Evolutionary conservation across 176 grass and related monocot species (phyloP), one percentile per base, ranked within the genome.

Genomic region (Zoysia pacifica): DNA sequence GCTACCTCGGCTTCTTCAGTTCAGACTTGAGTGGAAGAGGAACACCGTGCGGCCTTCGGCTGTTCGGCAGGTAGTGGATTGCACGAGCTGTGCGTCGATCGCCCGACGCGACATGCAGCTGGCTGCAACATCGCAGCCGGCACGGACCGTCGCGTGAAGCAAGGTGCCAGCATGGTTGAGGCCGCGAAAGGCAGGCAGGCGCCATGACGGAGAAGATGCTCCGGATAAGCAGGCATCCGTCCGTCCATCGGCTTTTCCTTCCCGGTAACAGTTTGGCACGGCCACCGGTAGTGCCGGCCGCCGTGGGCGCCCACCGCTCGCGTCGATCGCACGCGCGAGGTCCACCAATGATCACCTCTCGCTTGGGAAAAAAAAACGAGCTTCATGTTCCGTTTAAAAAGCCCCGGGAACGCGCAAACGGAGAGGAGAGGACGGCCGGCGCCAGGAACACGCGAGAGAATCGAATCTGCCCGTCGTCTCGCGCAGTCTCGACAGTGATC

Each of bases 271-370:
- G 54, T 58, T n/a, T 11, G 46, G 64, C 35, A n/a, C 63, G 43
- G 39, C 5, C 15, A 50, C 16, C 54, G 54, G 54, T 19, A 42
- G 70, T 83, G 81, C 53, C 67, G 78, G 51, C 10, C 49, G 2
- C 49, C 54, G 63, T 40, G 64, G 63, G 52, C 52, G 28, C 65
- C 74, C 54, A 62, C 55, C 55, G 45, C 2, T 55, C 66, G 82
- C 82, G 74, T 85, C 3, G 38, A 78, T 78, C 66, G 9, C 6
- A 58, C 55, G 55, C 55, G 54, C 16, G 55, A 7, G 18, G 6
- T 58, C 18, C 18, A 58, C 55, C 55, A 19, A 19, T 58, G 0
- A 56, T 7, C 15, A 56, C 16, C 15, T 1, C 5, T 16, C 15
- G 15, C 5, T 5, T 0, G 48, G 53, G 14, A 55, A 55, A 52